Conservation (phyloP, 2,329 filamentous ascomycete species). For the Epichloe baconii region DNA sequence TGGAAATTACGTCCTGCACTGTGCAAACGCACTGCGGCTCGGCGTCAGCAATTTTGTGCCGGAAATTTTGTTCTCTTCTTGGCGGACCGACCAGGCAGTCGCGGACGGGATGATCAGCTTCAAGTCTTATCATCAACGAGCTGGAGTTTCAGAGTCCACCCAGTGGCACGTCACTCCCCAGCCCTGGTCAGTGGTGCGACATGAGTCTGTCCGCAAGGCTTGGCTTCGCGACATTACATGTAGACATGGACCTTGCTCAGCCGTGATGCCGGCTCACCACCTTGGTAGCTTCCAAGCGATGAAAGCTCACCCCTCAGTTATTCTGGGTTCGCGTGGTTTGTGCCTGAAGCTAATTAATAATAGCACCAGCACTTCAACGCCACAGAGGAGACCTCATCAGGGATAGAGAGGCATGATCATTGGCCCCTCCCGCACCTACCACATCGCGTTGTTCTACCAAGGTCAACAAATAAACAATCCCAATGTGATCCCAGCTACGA, state of each 20-base stretch:
- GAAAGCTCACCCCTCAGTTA: background rate
- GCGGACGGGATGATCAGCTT: too few species aligned
- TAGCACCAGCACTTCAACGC: background rate
- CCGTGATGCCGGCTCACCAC: background rate
- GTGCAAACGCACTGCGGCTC: too few species aligned
- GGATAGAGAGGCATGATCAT: background rate
- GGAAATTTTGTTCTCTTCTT: too few species aligned
- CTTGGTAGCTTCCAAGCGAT: background rate
- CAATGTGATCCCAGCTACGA: too few species aligned
- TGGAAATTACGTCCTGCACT: too few species aligned
- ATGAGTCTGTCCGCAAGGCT: background rate
- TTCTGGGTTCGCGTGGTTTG: background rate
- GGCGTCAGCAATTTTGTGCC: too few species aligned
- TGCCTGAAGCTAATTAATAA: constrained; percentile 1
- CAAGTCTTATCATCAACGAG: background rate
- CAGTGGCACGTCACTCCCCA: background rate
- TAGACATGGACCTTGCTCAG: too few species aligned
- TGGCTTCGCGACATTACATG: background rate
- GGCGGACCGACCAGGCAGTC: too few species aligned
- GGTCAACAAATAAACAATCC: too few species aligned
- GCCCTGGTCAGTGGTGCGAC: constrained; percentile 2
- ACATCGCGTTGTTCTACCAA: background rate
- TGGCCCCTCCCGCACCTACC: background rate
- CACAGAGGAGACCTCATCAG: background rate
- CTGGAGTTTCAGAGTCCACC: background rate